A percentile compares a stretch with the other conserved stretches of the same genome.
These are phyloP conservation scores for Plantago lanceolata DNA, from an alignment of 305 asterid genomes.

Conservation along the genomic window DNA sequence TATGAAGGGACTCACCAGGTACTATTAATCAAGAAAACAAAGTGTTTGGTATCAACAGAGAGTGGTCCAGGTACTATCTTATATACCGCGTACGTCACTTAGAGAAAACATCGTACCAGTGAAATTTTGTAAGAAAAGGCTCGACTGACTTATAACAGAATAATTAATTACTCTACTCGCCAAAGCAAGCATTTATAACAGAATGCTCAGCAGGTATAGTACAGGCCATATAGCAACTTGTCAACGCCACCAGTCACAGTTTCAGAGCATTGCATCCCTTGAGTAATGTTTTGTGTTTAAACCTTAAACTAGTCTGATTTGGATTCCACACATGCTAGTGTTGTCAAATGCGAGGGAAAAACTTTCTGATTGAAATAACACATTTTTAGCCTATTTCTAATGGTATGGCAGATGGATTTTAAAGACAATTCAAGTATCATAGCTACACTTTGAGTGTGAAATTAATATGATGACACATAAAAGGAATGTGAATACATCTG, in stretches of 20 bases:
- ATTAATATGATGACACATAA: background rate
- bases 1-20: background rate
- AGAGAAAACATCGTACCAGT: background rate
- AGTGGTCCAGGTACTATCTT: background rate
- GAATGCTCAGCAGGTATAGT: background rate
- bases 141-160: background rate
- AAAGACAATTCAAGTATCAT: background rate
- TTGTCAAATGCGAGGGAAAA: background rate
- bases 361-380: background rate
- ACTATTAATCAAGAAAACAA: too few relatives aligned
- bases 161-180: background rate
- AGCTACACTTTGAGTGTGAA: constrained; percentile 5
- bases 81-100: background rate
- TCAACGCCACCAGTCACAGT: background rate
- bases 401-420: background rate
- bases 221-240: background rate
- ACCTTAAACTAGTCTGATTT: background rate
- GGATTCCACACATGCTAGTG: background rate
- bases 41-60: background rate
- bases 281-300: background rate
- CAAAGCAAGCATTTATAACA: background rate
- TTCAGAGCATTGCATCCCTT: background rate
- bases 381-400: background rate
- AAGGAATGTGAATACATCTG: constrained; percentile 4
- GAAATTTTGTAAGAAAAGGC: background rate